A percentile compares a stretch with the other conserved stretches of the same genome.
These are phyloP conservation scores for Diplogelasinospora grovesii DNA, from an alignment of 495 filamentous ascomycete species.

Conservation along the genomic window DNA sequence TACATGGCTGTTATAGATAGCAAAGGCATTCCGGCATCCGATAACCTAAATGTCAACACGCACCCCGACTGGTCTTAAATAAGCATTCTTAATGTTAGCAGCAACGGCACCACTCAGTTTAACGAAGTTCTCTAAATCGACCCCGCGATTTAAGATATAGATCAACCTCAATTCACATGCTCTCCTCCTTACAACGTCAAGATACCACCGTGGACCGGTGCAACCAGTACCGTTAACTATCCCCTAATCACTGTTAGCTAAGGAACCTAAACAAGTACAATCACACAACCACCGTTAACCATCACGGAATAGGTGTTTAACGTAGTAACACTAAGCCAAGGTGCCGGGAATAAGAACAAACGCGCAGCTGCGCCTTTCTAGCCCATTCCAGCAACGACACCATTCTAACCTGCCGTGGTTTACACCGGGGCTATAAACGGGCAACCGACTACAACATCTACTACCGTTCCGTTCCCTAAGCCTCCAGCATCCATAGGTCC, in stretches of 20 bases:
- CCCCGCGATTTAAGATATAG: constrained; percentile 18
- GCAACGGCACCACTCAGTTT: constrained; percentile 11
- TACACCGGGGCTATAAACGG: neutral
- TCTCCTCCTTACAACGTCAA: constrained; percentile 17
- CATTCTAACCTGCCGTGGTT: neutral
- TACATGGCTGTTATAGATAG: constrained; percentile 15
- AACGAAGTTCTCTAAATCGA: constrained; percentile 19
- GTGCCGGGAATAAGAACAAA: neutral
- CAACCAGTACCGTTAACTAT: constrained; percentile 20
- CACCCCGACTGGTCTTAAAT: constrained; percentile 21
- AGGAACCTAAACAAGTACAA: constrained; percentile 20
- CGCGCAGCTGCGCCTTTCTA: too few relatives aligned
- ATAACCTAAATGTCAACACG: constrained; percentile 21
- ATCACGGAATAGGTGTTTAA: constrained; percentile 15
- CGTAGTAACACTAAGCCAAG: neutral
- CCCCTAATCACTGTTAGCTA: constrained; percentile 19
- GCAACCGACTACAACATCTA: neutral
- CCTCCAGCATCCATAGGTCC: neutral
- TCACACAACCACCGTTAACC: constrained; percentile 17
- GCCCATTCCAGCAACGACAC: neutral
- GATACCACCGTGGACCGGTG: constrained; percentile 17
- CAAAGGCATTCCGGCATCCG: constrained; percentile 15
- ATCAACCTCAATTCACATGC: constrained; percentile 18
- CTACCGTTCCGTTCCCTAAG: neutral
- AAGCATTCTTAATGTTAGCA: constrained; percentile 15